Evolutionary conservation across 2,329 filamentous ascomycete species (phyloP).

Genomic region (Macroventuria anomochaeta): DNA sequence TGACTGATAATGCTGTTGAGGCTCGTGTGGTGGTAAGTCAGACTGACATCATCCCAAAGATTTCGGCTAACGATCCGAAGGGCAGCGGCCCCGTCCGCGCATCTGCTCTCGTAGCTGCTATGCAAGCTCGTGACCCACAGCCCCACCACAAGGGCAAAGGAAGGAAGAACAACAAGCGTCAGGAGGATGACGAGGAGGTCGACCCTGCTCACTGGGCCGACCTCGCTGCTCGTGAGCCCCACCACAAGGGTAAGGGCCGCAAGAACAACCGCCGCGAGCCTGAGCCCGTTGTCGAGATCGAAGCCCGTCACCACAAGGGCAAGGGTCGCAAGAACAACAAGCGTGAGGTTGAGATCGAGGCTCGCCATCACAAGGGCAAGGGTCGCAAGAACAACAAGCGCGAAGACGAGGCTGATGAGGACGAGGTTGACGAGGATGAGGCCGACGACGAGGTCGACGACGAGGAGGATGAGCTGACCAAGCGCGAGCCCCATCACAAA

Average conservation of each 20-base stretch:
- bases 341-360: conserved; percentile 6
- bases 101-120: conserved; percentile 30
- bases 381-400: conserved; percentile 12
- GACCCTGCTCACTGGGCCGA: conserved; percentile 8
- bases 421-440: too few relatives aligned
- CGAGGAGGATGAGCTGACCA: not conserved
- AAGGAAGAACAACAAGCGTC: conserved; percentile 13
- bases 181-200: not conserved
- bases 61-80: conserved; percentile 24
- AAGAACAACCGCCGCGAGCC: conserved; percentile 6
- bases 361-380: conserved; percentile 17
- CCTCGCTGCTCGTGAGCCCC: conserved; percentile 6
- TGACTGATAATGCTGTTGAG: conserved; percentile 30
- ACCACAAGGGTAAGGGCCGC: conserved; percentile 22
- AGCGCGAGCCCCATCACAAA: conserved; percentile 21
- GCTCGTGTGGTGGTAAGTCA: conserved; percentile 38
- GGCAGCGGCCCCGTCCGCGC: conserved; percentile 31
- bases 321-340: conserved; percentile 8
- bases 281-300: not conserved
- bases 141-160: conserved; percentile 25
- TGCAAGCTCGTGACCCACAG: conserved; percentile 24
- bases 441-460: not conserved
- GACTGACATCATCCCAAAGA: too few relatives aligned
- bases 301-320: conserved; percentile 19
- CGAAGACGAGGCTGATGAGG: conserved; percentile 2